A percentile compares a stretch with the other conserved stretches of the same genome.
These are phyloP conservation scores for Clohesyomyces aquaticus DNA, from an alignment of 495 filamentous ascomycete species.

Conservation along the genomic window DNA sequence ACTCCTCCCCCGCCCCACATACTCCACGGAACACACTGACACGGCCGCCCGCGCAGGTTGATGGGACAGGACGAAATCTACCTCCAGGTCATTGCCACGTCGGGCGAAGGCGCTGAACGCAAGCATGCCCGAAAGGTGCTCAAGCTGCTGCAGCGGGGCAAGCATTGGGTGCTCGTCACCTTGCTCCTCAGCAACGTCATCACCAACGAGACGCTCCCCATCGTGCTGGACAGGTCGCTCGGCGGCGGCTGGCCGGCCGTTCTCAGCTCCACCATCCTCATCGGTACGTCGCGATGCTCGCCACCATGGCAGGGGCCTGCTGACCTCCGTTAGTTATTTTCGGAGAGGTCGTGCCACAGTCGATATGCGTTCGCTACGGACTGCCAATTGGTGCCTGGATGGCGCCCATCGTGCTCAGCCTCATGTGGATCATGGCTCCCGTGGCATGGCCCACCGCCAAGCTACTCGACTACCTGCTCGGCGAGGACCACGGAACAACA, in stretches of 20 bases:
- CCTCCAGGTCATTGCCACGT: constrained; percentile 86
- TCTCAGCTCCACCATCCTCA: constrained; percentile 85
- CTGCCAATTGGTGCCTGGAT: constrained; percentile 95
- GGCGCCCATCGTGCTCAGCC: constrained; percentile 79
- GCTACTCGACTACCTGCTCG: constrained; percentile 82
- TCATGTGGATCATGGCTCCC: constrained; percentile 91
- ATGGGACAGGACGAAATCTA: constrained; percentile 96
- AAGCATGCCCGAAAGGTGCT: constrained; percentile 83
- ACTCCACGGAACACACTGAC: constrained; percentile 10
- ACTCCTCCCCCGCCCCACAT: not conserved
- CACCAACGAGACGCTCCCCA: constrained; percentile 95
- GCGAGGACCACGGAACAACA: constrained; percentile 89
- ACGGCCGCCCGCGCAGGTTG: constrained; percentile 49
- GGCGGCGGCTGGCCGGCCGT: constrained; percentile 96
- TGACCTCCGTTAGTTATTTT: constrained; percentile 77
- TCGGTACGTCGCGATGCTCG: constrained; percentile 82
- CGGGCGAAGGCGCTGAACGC: constrained; percentile 78
- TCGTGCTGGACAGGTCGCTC: constrained; percentile 89
- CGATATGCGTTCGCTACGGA: constrained; percentile 93
- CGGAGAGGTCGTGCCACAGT: constrained; percentile 93
- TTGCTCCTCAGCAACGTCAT: constrained; percentile 94
- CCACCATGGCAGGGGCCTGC: constrained; percentile 24
- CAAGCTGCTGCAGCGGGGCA: constrained; percentile 79
- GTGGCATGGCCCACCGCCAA: constrained; percentile 90
- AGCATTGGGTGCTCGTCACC: constrained; percentile 99